Conservation (phyloP, 73 alveolate species). For the Paramecium biaurelia region DNA sequence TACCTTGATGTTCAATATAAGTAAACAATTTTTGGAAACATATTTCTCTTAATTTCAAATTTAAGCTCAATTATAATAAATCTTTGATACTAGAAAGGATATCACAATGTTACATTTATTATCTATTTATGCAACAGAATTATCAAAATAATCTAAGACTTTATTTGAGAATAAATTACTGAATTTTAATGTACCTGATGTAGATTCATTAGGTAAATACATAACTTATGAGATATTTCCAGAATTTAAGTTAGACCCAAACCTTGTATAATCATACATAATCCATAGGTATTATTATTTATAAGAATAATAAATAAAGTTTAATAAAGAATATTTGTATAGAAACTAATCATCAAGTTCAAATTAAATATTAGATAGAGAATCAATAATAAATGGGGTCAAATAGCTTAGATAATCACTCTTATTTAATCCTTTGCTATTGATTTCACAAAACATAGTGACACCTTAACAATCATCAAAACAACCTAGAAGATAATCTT, state of each 20-base stretch:
- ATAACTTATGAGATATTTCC: neutral
- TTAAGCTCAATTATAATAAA: neutral
- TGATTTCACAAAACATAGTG: neutral
- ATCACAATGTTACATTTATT: neutral
- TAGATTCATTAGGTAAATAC: neutral
- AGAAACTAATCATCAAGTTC: neutral
- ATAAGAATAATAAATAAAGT: neutral
- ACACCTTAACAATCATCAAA: neutral
- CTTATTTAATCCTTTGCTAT: slow-evolving; percentile 5
- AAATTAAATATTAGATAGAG: neutral
- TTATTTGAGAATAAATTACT: neutral
- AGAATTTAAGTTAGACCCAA: neutral
- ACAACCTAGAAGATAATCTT: neutral
- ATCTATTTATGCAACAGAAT: neutral
- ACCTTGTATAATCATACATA: neutral
- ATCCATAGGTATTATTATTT: neutral
- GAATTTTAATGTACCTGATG: neutral
- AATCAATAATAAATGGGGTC: neutral
- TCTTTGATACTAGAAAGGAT: neutral
- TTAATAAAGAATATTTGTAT: neutral
- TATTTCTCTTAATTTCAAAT: neutral
- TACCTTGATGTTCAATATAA: neutral
- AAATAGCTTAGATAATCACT: neutral
- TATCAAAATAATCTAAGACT: neutral
- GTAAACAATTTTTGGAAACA: neutral